Percentiles rank a stretch among this genome's conserved stretches.
Conservation (phyloP, 2,329 filamentous ascomycete species). For the Cadophora gregata region DNA sequence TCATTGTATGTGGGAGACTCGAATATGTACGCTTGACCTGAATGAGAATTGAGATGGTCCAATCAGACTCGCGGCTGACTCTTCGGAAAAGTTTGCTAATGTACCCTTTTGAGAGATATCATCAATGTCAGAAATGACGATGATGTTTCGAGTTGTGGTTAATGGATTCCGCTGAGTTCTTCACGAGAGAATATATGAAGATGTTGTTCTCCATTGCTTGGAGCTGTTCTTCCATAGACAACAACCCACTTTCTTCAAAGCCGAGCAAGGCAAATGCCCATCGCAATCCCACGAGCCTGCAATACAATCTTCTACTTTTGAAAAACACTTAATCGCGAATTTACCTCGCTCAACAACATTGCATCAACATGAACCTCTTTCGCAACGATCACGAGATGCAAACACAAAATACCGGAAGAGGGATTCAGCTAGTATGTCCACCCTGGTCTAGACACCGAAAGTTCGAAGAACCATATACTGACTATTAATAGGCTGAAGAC, state of each 20-base stretch:
- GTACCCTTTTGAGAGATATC: conserved; percentile 11
- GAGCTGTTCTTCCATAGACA: not conserved
- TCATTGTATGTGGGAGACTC: not conserved
- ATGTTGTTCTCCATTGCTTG: conserved; percentile 1
- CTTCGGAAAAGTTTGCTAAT: not conserved
- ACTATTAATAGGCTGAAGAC: not conserved
- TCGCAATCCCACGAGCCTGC: not conserved
- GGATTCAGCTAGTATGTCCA: not conserved
- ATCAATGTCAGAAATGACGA: conserved; percentile 3
- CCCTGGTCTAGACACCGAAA: not conserved
- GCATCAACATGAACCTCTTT: not conserved
- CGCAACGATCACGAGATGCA: not conserved
- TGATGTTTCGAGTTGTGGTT: conserved; percentile 1
- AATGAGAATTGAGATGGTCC: not conserved
- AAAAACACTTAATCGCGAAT: too few species aligned
- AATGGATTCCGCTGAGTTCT: not conserved
- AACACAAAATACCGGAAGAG: not conserved
- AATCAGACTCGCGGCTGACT: not conserved
- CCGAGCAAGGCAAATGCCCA: not conserved
- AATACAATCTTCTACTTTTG: not conserved
- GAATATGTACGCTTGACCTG: not conserved
- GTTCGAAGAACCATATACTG: not conserved
- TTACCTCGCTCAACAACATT: not conserved
- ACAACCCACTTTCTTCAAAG: not conserved
- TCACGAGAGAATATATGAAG: not conserved